Percentiles rank a stretch among this genome's conserved stretches.
These are phyloP conservation scores for Talaromyces islandicus DNA, from an alignment of 2,329 filamentous ascomycete species.

Conservation along the genomic window DNA sequence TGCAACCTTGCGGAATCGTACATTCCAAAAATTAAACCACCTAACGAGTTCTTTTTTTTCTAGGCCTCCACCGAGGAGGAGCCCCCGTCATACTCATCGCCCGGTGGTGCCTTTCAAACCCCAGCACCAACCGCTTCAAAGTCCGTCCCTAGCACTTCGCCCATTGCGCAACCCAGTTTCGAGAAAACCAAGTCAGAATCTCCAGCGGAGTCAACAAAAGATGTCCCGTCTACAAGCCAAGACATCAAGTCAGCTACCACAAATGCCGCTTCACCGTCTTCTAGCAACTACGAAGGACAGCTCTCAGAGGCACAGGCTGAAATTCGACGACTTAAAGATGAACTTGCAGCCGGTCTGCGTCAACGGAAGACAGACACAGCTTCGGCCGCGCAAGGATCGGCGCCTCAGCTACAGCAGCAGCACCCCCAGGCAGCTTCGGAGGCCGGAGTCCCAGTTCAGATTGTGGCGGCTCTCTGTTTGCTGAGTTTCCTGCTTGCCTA, in stretches of 20 bases:
- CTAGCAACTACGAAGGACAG: conserved; percentile 48
- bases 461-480: conserved; percentile 77
- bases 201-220: conserved; percentile 33
- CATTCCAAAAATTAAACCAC: not conserved
- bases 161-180: conserved; percentile 30
- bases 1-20: conserved; percentile 1
- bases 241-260: conserved; percentile 46
- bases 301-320: conserved; percentile 69
- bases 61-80: conserved; percentile 36
- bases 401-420: conserved; percentile 49
- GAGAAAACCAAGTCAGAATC: conserved; percentile 31
- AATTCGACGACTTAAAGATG: conserved; percentile 61
- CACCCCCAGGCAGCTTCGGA: conserved; percentile 51
- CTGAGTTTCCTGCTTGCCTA: conserved; percentile 91
- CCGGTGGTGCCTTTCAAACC: conserved; percentile 44
- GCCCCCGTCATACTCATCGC: conserved; percentile 52
- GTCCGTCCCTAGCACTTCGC: conserved; percentile 28
- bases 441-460: conserved; percentile 74
- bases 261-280: conserved; percentile 41
- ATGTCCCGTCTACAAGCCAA: conserved; percentile 29
- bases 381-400: conserved; percentile 34
- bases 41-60: not conserved
- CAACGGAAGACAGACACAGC: conserved; percentile 66
- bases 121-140: conserved; percentile 41
- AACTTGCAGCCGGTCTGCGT: conserved; percentile 55